These are phyloP conservation scores for Thelonectria olida DNA, from an alignment of 2,329 filamentous ascomycete species.

Conservation along the genomic window DNA sequence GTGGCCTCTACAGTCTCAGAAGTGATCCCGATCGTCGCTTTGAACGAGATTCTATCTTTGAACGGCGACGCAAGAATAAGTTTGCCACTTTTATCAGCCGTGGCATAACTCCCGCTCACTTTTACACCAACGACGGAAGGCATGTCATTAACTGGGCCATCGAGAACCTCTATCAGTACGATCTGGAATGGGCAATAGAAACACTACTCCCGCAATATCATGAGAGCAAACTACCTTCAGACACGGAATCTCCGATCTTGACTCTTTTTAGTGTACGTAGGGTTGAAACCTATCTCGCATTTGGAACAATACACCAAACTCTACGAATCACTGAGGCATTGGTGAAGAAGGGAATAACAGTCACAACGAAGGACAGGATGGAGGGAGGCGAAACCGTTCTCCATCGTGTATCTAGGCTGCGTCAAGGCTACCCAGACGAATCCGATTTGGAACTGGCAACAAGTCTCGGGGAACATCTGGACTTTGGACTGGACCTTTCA, in stretches of 20 bases:
- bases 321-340: background rate
- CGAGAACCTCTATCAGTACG: background rate
- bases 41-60: background rate
- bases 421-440: background rate
- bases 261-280: background rate
- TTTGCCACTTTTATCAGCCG: background rate
- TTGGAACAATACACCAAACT: constrained; percentile 6
- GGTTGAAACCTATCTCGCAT: background rate
- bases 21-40: background rate
- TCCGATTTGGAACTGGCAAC: background rate
- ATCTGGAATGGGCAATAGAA: constrained; percentile 2
- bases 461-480: background rate
- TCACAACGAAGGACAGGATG: background rate
- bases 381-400: background rate
- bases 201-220: background rate
- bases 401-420: background rate
- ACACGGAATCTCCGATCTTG: background rate
- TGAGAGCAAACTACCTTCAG: background rate
- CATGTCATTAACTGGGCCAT: constrained; percentile 17
- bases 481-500: background rate
- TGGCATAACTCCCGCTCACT: background rate
- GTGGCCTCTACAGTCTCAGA: background rate
- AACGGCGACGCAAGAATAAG: background rate
- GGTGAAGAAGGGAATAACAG: background rate
- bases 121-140: background rate